phyloP scores from a whole-genome alignment of 371 early-diverging fungal genomes.

The Funneliformis caledonium region DNA sequence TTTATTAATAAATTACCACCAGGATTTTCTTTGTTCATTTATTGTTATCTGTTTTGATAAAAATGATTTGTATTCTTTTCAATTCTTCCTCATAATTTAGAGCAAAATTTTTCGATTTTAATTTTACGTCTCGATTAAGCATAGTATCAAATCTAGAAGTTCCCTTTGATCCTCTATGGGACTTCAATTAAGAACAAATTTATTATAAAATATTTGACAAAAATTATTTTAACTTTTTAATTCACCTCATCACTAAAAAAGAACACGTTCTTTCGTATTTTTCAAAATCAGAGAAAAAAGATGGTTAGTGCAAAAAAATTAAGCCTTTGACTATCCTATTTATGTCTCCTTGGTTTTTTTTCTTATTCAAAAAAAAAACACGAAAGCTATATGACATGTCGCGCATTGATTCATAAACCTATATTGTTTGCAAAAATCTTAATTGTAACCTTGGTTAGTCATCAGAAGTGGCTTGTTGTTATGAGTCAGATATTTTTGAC shows the following conservation, averaged over 20 bases:
- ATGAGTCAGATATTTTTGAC: not conserved
- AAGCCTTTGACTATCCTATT: not conserved
- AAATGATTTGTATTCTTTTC: not conserved
- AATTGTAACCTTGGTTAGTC: not conserved
- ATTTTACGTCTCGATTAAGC: no score
- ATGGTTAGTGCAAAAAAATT: not conserved
- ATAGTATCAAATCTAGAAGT: no score
- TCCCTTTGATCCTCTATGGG: no score
- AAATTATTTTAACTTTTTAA: no score
- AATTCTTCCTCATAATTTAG: not conserved
- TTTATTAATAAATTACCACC: no score
- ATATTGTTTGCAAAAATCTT: not conserved
- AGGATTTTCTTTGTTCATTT: no score
- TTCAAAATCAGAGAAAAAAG: not conserved
- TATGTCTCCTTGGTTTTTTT: not conserved
- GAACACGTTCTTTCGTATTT: no score
- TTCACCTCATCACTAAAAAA: no score
- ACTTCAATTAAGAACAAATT: not conserved
- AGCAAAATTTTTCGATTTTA: not conserved
- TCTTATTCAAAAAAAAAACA: not conserved
- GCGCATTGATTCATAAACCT: not conserved
- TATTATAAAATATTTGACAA: not conserved
- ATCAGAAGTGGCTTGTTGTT: not conserved
- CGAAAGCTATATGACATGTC: no score
- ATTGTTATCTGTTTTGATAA: not conserved